Conservation (phyloP, 768 basidiomycete species). For the Tephrocybe rancida region DNA sequence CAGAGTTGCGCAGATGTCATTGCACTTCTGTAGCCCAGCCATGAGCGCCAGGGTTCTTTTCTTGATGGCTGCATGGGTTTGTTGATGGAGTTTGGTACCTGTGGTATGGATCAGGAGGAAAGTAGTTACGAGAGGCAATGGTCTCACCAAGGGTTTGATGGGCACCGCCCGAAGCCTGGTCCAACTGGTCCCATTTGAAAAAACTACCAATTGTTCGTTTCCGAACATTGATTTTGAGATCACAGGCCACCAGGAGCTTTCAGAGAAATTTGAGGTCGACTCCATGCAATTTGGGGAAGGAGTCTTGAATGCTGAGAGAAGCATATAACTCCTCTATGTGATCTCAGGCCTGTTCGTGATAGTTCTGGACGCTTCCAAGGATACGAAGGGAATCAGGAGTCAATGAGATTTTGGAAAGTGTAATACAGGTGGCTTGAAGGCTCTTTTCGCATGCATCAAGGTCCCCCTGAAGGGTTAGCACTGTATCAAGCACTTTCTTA, state of each 20-base stretch:
- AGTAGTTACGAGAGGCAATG: background rate
- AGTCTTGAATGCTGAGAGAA: slow-evolving; percentile 32
- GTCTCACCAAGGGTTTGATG: slow-evolving; percentile 33
- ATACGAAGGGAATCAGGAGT: slow-evolving; percentile 7
- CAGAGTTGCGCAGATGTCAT: slow-evolving; percentile 27
- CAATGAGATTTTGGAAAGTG: background rate
- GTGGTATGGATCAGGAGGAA: slow-evolving; percentile 4
- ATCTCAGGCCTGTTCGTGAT: slow-evolving; percentile 19
- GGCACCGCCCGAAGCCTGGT: slow-evolving; percentile 31
- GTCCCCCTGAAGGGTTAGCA: background rate
- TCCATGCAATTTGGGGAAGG: slow-evolving; percentile 33
- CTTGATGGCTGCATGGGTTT: slow-evolving; percentile 30
- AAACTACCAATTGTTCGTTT: slow-evolving; percentile 34
- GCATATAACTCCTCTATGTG: slow-evolving; percentile 33
- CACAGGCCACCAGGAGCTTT: slow-evolving; percentile 30
- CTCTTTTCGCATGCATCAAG: background rate
- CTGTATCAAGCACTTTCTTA: slow-evolving; percentile 20
- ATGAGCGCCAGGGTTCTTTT: slow-evolving; percentile 31
- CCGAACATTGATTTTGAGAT: slow-evolving; percentile 40
- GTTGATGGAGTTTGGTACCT: slow-evolving; percentile 37
- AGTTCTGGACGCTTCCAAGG: slow-evolving; percentile 21
- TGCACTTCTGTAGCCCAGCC: slow-evolving; percentile 28
- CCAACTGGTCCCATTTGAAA: slow-evolving; percentile 38
- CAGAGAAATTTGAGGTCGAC: slow-evolving; percentile 29
- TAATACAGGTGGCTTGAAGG: slow-evolving; percentile 21